Percentiles rank a stretch among this genome's conserved stretches.
phyloP scores from a whole-genome alignment of 495 filamentous ascomycete species.

The Hapsidospora chrysogenum region DNA sequence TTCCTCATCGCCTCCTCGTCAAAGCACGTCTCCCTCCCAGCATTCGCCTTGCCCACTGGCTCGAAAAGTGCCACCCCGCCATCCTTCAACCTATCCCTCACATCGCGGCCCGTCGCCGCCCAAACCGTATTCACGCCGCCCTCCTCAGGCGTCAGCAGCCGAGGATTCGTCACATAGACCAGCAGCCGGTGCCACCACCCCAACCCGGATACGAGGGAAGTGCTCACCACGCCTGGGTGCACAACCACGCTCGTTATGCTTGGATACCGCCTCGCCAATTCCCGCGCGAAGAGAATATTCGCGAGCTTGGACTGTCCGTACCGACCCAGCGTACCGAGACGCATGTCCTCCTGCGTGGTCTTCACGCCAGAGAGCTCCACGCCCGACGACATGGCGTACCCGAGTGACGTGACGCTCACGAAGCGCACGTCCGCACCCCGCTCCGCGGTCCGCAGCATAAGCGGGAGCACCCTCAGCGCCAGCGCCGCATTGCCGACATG shows the following conservation, averaged over 20 bases:
- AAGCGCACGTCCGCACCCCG: constrained; percentile 20
- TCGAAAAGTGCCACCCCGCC: constrained; percentile 1
- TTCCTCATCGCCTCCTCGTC: background rate
- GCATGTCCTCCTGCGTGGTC: constrained; percentile 13
- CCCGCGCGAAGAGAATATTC: constrained; percentile 42
- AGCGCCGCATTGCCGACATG: constrained; percentile 48
- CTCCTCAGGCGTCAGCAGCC: constrained; percentile 7
- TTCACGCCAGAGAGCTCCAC: constrained; percentile 21
- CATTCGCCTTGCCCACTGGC: constrained; percentile 1
- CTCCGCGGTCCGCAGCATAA: constrained; percentile 25
- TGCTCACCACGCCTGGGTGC: constrained; percentile 3
- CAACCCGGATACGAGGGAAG: background rate
- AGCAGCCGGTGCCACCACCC: background rate
- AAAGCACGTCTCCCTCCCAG: background rate
- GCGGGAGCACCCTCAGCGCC: constrained; percentile 41
- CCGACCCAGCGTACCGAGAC: constrained; percentile 25
- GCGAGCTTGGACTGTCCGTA: constrained; percentile 50
- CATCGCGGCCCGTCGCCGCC: constrained; percentile 26
- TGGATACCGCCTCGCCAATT: constrained; percentile 40
- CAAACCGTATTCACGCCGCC: constrained; percentile 46
- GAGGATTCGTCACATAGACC: background rate
- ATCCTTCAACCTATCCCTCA: background rate
- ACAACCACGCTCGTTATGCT: constrained; percentile 32
- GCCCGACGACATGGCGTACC: constrained; percentile 12
- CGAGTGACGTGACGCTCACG: constrained; percentile 12